Evolutionary conservation across 2,329 filamentous ascomycete genomes (phyloP), one percentile per base, ranked within the genome.

Genomic region (Sporothrix inflata): DNA sequence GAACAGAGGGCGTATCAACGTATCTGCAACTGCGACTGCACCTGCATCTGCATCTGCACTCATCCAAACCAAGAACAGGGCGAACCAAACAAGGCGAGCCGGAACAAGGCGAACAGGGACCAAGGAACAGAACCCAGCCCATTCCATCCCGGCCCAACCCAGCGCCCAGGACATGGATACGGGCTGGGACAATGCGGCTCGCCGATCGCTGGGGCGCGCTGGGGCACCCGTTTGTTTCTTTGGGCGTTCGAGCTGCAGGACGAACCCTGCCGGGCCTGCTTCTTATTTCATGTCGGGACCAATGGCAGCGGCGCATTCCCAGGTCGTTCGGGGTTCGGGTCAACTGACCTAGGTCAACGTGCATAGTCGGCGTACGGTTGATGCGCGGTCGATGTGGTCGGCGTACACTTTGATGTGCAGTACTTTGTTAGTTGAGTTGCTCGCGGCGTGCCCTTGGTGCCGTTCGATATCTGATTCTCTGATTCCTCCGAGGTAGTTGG

Each of bases 91-190:
- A 65, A 14, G n/a, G n/a, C n/a, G n/a, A n/a, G n/a, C n/a, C 14
- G 30, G 21, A 51, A 49, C 27, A 49, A 51, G 65, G n/a, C 34
- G 34, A 24, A 30, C 21, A n/a, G 2, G 51, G 24, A 11, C n/a
- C 47, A 21, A 34, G 47, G 21, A 55, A n/a, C 51, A 30, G 19
- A 8, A 9, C 7, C 16, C 19, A 9, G 47, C 47, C 19, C 60
- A 66, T 27, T 30, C 19, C 38, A 45, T 65, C 60, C 60, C 8
- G 63, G 42, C 16, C 40, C 63, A 66, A 21, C 63, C 65, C 45
- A 67, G 16, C 63, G 42, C 65, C 27, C 45, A 38, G 65, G 65
- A 51, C 24, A 16, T 53, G 65, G 65, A 67, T 67, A 67, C 65
- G 45, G 42, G 45, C 16, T 49, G 42, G 45, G 42, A 51, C 45